Evolutionary conservation across 1,139 yeast species (phyloP).

Genomic region (Yamadazyma diddensiae): DNA sequence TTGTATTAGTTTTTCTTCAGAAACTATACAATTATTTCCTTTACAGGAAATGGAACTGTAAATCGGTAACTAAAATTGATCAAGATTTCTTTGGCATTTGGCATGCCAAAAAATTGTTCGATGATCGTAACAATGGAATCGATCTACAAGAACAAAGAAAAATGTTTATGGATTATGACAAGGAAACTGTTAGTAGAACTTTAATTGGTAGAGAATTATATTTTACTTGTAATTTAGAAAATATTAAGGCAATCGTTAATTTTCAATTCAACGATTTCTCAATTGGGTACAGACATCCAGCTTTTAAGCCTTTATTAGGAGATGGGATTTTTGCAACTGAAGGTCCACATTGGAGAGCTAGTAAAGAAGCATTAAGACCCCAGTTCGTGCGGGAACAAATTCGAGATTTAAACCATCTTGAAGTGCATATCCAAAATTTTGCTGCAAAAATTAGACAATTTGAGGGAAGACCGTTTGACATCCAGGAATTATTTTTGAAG

Average conservation of each 20-base stretch:
- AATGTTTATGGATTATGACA: constrained; percentile 8
- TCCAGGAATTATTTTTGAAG: constrained; percentile 37
- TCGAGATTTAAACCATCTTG: constrained; percentile 45
- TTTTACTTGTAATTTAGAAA: constrained; percentile 28
- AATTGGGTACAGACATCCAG: constrained; percentile 46
- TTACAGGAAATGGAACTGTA: constrained; percentile 11
- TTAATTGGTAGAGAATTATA: constrained; percentile 14
- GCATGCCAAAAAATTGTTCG: constrained; percentile 11
- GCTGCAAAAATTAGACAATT: constrained; percentile 26
- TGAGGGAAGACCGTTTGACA: constrained; percentile 28
- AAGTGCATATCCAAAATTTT: constrained; percentile 41
- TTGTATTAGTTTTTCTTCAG: constrained; percentile 3
- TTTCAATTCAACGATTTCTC: constrained; percentile 49
- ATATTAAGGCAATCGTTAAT: constrained; percentile 37
- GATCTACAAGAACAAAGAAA: constrained; percentile 13
- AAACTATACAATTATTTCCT: constrained; percentile 8
- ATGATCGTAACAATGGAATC: constrained; percentile 12
- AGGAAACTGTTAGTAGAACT: constrained; percentile 12
- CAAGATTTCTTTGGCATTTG: constrained; percentile 14
- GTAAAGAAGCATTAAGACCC: constrained; percentile 55
- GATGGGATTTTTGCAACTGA: constrained; percentile 59
- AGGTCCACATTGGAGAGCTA: constrained; percentile 56
- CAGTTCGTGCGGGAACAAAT: constrained; percentile 57
- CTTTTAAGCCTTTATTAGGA: constrained; percentile 47
- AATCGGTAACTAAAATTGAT: constrained; percentile 6